Base-by-base conservation (phyloP, 257 asterid genomes). In the Eustoma russellianum region DNA sequence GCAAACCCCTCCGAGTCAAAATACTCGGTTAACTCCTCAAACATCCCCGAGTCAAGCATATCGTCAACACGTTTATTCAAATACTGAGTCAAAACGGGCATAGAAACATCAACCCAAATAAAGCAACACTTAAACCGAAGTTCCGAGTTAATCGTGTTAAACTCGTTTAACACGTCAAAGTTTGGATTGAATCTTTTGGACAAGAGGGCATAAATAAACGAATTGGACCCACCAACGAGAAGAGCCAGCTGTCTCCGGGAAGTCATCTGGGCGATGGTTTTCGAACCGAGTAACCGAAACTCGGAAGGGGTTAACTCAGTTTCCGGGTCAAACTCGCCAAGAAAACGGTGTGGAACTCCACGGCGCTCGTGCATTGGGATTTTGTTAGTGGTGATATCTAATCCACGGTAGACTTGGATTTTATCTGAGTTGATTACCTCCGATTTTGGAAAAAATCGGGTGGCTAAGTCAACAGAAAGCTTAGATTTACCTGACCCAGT, bases 401-500 rank as follows among this genome's bases (percentile, higher is more conserved):
- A 64, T 5, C 90, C 95, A 2, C 61, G 55, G 65, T 83, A 74
- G 14, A 77, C 72, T 57, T 91, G 98, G 66, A 91, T 91, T 65
- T 91, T 91, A 61, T 91, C 98, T 14, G 96, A 82, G 79, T 91
- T 91, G 12, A 91, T 72, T 52, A 91, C 72, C 53, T 91, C 98
- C 7, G 96, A 70, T 1, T 67, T 17, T 0, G 83, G 75, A 56
- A 82, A 91, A 17, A 59, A 82, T 4, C 81, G 67, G 30, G 96
- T 65, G 11, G 79, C 82, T 13, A 91, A 70, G 64, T 84, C 95
- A 17, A 87, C 48, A 0, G 98, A 87, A 18, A 85, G 94, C 57
- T 80, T 84, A 0, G 98, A 78, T 65, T 91, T 91, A 0, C 98
- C 98, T 15, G 88, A 87, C 19, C 96, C 96, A 0, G 98, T 91